A percentile compares a stretch with the other conserved stretches of the same genome.
These are phyloP conservation scores for Pseudofabraea citricarpa DNA, from an alignment of 2,329 filamentous ascomycete genomes.

Conservation along the genomic window DNA sequence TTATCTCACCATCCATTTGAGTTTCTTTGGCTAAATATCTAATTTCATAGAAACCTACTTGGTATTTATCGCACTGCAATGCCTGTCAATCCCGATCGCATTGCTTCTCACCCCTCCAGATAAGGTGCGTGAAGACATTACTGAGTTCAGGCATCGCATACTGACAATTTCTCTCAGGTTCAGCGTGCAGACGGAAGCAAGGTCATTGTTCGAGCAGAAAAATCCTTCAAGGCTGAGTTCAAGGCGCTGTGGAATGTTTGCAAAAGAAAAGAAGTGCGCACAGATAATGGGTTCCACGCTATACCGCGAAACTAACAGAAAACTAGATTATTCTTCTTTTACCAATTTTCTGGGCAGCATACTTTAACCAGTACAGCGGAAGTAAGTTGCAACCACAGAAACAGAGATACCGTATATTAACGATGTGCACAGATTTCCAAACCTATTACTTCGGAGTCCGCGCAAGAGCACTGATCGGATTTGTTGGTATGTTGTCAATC, in stretches of 20 bases:
- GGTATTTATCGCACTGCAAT: slow-evolving; percentile 66
- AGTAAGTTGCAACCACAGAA: slow-evolving; percentile 25
- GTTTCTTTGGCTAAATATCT: slow-evolving; percentile 11
- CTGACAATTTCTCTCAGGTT: too few species aligned
- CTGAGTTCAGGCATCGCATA: too few species aligned
- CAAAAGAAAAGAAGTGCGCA: slow-evolving; percentile 29
- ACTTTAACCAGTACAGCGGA: slow-evolving; percentile 34
- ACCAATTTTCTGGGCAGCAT: slow-evolving; percentile 31
- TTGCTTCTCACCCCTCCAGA: slow-evolving; percentile 54
- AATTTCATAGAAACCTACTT: slow-evolving; percentile 46
- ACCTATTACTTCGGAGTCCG: slow-evolving; percentile 39
- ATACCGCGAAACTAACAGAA: neutral
- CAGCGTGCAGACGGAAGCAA: slow-evolving; percentile 55
- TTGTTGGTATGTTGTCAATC: too few species aligned
- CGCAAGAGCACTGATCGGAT: slow-evolving; percentile 38
- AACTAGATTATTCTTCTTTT: slow-evolving; percentile 31
- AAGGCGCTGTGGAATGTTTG: slow-evolving; percentile 29
- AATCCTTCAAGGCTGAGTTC: slow-evolving; percentile 50
- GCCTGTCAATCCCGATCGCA: slow-evolving; percentile 55
- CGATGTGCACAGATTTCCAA: slow-evolving; percentile 23
- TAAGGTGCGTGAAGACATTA: too few species aligned
- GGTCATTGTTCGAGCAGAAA: slow-evolving; percentile 47
- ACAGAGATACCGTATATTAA: neutral
- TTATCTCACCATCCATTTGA: too few species aligned
- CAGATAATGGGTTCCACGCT: too few species aligned